Evolutionary conservation across 139 green algal species (phyloP).

Genomic region (Chlorella sp.): DNA sequence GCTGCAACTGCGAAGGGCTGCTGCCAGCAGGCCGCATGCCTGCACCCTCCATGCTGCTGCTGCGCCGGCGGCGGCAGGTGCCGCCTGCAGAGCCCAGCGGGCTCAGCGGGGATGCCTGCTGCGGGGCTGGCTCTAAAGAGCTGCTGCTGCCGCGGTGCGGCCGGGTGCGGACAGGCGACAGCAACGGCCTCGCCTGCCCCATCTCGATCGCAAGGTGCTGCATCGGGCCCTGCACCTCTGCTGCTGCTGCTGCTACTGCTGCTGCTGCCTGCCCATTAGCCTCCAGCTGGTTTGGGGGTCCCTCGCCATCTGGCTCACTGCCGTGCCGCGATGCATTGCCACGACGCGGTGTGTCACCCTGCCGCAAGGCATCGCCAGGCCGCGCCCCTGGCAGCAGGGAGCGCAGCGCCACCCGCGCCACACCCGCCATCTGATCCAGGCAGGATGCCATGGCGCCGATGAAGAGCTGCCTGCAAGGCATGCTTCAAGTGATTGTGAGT

Average conservation of each 20-base stretch:
- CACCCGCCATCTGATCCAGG: not conserved
- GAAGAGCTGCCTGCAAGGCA: constrained; percentile 18
- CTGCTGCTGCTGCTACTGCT: not conserved
- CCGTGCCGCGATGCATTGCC: not conserved
- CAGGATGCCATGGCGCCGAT: not conserved
- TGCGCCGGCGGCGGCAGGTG: not conserved
- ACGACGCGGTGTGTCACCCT: too few relatives aligned
- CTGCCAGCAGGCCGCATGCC: too few relatives aligned
- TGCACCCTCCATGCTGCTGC: too few relatives aligned
- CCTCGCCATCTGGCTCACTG: not conserved
- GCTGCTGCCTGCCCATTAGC: not conserved
- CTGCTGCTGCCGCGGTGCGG: not conserved
- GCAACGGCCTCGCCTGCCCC: not conserved
- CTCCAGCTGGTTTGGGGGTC: not conserved
- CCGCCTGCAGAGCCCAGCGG: not conserved
- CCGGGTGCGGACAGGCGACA: not conserved
- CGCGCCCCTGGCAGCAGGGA: not conserved
- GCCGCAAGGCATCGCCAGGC: not conserved
- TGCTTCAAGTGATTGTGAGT: not conserved
- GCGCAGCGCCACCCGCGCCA: not conserved
- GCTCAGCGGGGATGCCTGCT: not conserved
- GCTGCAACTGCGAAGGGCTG: too few relatives aligned
- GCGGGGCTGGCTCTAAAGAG: not conserved
- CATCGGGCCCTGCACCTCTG: not conserved
- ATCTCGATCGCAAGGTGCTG: constrained; percentile 3